phyloP scores from a whole-genome alignment of 2,329 filamentous ascomycete species.

The Lecanosticta acicola region DNA sequence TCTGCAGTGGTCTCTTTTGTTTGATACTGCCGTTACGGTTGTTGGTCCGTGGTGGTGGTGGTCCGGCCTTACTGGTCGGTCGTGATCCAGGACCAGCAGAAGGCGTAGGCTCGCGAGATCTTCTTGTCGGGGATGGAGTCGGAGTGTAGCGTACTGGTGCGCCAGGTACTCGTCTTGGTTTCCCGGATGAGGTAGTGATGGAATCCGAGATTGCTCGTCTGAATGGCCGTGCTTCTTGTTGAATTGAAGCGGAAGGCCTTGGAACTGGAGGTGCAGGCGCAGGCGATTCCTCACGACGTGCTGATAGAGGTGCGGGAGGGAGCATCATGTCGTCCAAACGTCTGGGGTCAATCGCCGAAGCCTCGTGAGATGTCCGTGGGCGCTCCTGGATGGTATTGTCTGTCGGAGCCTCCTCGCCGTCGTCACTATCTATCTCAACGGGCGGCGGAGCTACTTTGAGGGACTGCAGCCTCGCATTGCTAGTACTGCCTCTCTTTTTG shows the following conservation, averaged over 20 bases:
- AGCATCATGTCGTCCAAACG: slow-evolving; percentile 19
- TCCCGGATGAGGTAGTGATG: slow-evolving; percentile 1
- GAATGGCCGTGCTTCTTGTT: slow-evolving; percentile 12
- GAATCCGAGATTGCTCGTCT: slow-evolving; percentile 19
- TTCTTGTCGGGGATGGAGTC: slow-evolving; percentile 20
- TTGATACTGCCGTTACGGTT: not conserved
- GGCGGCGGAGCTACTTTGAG: slow-evolving; percentile 2
- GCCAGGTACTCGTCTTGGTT: slow-evolving; percentile 21
- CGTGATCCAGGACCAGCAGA: not conserved
- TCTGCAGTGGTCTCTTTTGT: slow-evolving; percentile 18
- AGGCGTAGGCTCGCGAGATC: slow-evolving; percentile 14
- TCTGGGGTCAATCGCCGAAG: slow-evolving; percentile 13
- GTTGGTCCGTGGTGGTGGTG: not conserved
- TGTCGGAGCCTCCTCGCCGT: not conserved
- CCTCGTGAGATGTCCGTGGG: slow-evolving; percentile 10
- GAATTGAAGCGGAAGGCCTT: not conserved
- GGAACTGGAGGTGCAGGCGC: not conserved
- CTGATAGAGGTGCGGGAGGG: slow-evolving; percentile 10
- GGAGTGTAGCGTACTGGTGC: slow-evolving; percentile 28
- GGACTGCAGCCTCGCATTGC: slow-evolving; percentile 8
- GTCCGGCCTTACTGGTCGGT: not conserved
- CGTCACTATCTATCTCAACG: slow-evolving; percentile 5
- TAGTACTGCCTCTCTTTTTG: slow-evolving; percentile 21
- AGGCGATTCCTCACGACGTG: not conserved
- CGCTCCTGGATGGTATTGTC: slow-evolving; percentile 5